Conservation (phyloP, 2,329 filamentous ascomycete species). For the Hypoxylon sp. region DNA sequence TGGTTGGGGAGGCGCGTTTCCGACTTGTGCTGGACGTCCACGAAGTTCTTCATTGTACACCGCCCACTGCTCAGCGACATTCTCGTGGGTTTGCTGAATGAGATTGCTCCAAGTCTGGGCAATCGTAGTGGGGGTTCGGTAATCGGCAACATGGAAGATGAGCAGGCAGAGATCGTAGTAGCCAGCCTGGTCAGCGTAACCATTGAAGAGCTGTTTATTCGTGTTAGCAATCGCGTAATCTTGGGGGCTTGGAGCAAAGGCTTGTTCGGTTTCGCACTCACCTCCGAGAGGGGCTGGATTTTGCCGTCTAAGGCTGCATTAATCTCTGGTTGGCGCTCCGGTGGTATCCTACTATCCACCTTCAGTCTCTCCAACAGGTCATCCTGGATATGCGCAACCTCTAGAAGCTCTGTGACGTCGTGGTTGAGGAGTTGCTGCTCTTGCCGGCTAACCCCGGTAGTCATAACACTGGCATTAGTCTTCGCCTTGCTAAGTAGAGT, state of each 20-base stretch:
- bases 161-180: slow-evolving; percentile 95
- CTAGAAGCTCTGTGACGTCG: slow-evolving; percentile 85
- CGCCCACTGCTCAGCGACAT: slow-evolving; percentile 59
- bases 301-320: slow-evolving; percentile 78
- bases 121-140: slow-evolving; percentile 88
- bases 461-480: slow-evolving; percentile 88
- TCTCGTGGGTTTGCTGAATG: slow-evolving; percentile 76
- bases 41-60: slow-evolving; percentile 57
- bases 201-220: slow-evolving; percentile 80
- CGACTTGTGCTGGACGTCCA: slow-evolving; percentile 47
- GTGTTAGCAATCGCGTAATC: slow-evolving; percentile 23
- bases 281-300: slow-evolving; percentile 79
- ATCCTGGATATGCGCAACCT: slow-evolving; percentile 94
- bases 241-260: not conserved
- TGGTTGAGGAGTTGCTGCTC: slow-evolving; percentile 87
- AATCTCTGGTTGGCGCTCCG: slow-evolving; percentile 73
- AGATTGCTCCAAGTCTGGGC: slow-evolving; percentile 85
- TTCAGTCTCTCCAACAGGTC: slow-evolving; percentile 84
- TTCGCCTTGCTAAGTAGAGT: slow-evolving; percentile 91
- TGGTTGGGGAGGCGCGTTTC: slow-evolving; percentile 63
- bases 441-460: slow-evolving; percentile 79
- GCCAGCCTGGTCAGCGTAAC: slow-evolving; percentile 87
- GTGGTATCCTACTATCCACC: slow-evolving; percentile 75
- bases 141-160: slow-evolving; percentile 92
- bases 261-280: slow-evolving; percentile 59